Percentiles rank a stretch among this genome's conserved stretches.
phyloP scores from a whole-genome alignment of 2,329 filamentous ascomycete species.

The Mycocentrospora acerina region DNA sequence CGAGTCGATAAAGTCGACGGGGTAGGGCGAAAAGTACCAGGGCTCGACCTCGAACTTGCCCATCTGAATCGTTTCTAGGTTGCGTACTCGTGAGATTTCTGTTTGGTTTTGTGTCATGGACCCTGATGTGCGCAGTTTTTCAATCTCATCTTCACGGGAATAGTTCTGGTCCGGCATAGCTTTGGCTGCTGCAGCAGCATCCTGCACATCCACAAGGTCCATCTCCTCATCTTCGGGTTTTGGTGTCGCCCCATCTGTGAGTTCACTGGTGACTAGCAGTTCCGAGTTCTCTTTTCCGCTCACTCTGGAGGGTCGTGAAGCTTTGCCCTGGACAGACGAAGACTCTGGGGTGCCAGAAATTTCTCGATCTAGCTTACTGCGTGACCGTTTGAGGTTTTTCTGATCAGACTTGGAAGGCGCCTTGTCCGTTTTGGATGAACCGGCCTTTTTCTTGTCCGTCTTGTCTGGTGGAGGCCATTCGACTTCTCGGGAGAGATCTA shows the following conservation, averaged over 20 bases:
- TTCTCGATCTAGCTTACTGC: conserved; percentile 54
- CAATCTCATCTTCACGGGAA: conserved; percentile 87
- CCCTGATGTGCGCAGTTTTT: conserved; percentile 89
- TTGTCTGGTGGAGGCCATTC: conserved; percentile 96
- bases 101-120: conserved; percentile 99
- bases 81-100: conserved; percentile 93
- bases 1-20: conserved; percentile 80
- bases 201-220: conserved; percentile 55
- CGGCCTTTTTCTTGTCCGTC: conserved; percentile 79
- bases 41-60: conserved; percentile 89
- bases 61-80: conserved; percentile 92
- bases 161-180: conserved; percentile 57
- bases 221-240: conserved; percentile 54
- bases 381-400: conserved; percentile 50
- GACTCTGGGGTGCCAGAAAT: conserved; percentile 58
- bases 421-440: conserved; percentile 45
- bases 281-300: conserved; percentile 63
- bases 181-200: conserved; percentile 56
- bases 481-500: conserved; percentile 86
- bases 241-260: conserved; percentile 49
- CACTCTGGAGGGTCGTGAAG: conserved; percentile 55
- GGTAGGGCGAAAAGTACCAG: conserved; percentile 99
- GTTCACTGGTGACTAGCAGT: conserved; percentile 49
- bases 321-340: conserved; percentile 48
- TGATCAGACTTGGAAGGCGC: conserved; percentile 47